Conservation (phyloP, 2,329 filamentous ascomycete genomes). For the Leptographium flavum region DNA sequence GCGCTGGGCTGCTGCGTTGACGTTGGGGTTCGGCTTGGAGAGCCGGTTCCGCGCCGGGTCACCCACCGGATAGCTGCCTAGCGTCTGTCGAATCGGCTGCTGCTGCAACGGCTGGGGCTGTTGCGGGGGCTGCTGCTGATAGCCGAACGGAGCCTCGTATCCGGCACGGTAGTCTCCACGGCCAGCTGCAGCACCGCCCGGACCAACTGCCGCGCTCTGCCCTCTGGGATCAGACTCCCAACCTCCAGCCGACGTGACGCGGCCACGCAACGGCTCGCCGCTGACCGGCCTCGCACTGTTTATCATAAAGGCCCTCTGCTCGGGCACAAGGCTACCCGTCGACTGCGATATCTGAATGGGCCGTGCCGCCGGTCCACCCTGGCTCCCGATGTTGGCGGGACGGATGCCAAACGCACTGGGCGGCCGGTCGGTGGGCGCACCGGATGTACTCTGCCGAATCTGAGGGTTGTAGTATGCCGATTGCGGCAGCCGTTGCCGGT, state of each 20-base stretch:
- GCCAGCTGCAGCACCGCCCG: conserved; percentile 11
- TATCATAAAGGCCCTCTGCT: conserved; percentile 20
- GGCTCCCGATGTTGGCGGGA: conserved; percentile 20
- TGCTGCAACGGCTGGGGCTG: conserved; percentile 6
- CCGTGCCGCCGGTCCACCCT: conserved; percentile 10
- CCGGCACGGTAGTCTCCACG: conserved; percentile 8
- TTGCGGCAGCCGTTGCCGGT: conserved; percentile 14
- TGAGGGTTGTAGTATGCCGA: conserved; percentile 30
- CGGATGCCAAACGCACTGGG: conserved; percentile 40
- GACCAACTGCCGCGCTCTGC: too few relatives aligned
- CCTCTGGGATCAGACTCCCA: conserved; percentile 32
- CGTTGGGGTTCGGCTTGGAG: conserved; percentile 19
- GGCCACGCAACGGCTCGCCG: conserved; percentile 23
- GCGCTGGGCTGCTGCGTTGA: not conserved
- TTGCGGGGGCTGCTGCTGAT: conserved; percentile 16
- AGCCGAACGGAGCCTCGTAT: conserved; percentile 5
- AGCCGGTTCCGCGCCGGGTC: conserved; percentile 23
- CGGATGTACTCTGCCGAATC: conserved; percentile 32
- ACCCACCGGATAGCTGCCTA: conserved; percentile 4
- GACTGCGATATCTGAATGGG: conserved; percentile 28
- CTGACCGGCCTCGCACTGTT: conserved; percentile 15
- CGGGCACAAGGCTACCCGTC: conserved; percentile 25
- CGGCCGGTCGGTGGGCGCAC: conserved; percentile 32
- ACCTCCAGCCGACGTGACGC: conserved; percentile 27
- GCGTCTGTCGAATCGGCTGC: not conserved